These are phyloP conservation scores for Reticulascus tulasneorum DNA, from an alignment of 2,329 filamentous ascomycete genomes.

Conservation along the genomic window DNA sequence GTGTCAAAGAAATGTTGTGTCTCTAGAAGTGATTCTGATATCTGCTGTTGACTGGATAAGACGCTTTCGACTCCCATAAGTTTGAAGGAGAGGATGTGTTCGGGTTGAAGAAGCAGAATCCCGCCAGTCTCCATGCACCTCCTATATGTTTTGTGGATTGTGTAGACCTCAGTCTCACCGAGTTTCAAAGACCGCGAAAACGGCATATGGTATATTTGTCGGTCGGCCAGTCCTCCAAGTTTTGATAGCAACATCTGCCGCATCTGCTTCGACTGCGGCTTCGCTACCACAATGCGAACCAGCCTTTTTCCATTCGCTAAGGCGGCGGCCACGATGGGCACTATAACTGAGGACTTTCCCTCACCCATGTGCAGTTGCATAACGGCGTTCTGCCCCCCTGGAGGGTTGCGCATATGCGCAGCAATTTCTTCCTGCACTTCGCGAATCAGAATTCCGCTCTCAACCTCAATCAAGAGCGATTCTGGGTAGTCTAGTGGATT, in stretches of 20 bases:
- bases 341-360: constrained; percentile 66
- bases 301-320: constrained; percentile 49
- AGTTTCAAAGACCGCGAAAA: constrained; percentile 50
- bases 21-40: constrained; percentile 31
- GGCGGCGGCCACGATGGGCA: constrained; percentile 55
- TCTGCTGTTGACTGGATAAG: constrained; percentile 20
- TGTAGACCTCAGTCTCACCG: constrained; percentile 18
- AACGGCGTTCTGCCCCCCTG: constrained; percentile 39
- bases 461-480: constrained; percentile 60
- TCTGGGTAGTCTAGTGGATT: constrained; percentile 49
- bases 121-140: constrained; percentile 48
- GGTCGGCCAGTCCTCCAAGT: constrained; percentile 51
- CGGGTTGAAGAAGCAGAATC: constrained; percentile 58
- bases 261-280: constrained; percentile 59
- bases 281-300: constrained; percentile 56
- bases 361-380: constrained; percentile 71
- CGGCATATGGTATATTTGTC: constrained; percentile 53
- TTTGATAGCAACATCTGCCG: constrained; percentile 49
- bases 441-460: constrained; percentile 59
- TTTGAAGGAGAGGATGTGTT: constrained; percentile 61
- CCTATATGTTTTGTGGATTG: constrained; percentile 33
- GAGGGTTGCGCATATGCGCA: constrained; percentile 45
- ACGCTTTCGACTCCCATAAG: constrained; percentile 54
- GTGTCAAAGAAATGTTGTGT: constrained; percentile 41
- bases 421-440: constrained; percentile 57